These are phyloP conservation scores for Kwoniella sp. DNA, from an alignment of 768 basidiomycete genomes.

Conservation along the genomic window DNA sequence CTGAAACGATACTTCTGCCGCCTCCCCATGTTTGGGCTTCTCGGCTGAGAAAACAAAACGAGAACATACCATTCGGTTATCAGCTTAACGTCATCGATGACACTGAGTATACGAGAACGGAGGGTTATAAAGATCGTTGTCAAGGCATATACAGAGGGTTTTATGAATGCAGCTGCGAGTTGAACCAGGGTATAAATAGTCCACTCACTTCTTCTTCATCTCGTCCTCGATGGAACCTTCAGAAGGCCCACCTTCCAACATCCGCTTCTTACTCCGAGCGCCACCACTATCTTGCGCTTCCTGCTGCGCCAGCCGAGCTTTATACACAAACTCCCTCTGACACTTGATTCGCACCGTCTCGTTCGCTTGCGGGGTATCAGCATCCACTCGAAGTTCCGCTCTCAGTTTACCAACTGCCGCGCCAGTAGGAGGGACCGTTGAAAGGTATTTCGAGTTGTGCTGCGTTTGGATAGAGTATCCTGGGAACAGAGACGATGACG, in stretches of 20 bases:
- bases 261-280: slow-evolving; percentile 27
- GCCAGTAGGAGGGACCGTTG: slow-evolving; percentile 26
- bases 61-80: not conserved
- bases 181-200: too few species aligned
- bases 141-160: too few species aligned
- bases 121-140: not conserved
- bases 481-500: slow-evolving; percentile 39
- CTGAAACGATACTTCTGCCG: slow-evolving; percentile 47
- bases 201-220: slow-evolving; percentile 51
- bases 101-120: too few species aligned
- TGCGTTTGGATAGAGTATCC: slow-evolving; percentile 40
- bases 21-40: slow-evolving; percentile 52
- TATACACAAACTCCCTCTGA: slow-evolving; percentile 53
- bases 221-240: slow-evolving; percentile 51
- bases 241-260: slow-evolving; percentile 35
- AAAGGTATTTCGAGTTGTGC: slow-evolving; percentile 46
- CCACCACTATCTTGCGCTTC: slow-evolving; percentile 25
- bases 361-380: slow-evolving; percentile 26
- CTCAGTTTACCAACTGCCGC: slow-evolving; percentile 26
- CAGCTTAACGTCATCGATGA: not conserved
- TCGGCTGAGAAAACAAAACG: slow-evolving; percentile 28
- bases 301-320: slow-evolving; percentile 40
- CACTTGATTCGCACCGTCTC: slow-evolving; percentile 51
- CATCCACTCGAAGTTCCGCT: slow-evolving; percentile 49
- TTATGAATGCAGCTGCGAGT: too few species aligned